These are phyloP conservation scores for Metarhizium anisopliae DNA, from an alignment of 2,329 filamentous ascomycete species.

Conservation along the genomic window DNA sequence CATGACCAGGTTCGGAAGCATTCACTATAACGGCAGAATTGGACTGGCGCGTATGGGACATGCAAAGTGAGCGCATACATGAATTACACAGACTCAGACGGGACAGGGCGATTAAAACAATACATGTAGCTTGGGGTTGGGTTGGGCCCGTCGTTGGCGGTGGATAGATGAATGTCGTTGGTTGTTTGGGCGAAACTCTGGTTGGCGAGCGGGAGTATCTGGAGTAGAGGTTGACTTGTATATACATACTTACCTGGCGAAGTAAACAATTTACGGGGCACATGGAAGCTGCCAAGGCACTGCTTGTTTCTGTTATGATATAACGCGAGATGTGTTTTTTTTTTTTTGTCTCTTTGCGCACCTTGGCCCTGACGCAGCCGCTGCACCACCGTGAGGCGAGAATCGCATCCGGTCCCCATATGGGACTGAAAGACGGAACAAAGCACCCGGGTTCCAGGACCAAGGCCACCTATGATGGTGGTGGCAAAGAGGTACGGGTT, in stretches of 20 bases:
- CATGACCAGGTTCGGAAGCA: not conserved
- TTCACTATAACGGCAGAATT: not conserved
- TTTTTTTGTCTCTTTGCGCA: no score
- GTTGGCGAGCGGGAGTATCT: not conserved
- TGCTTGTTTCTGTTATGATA: not conserved
- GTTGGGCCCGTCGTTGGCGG: not conserved
- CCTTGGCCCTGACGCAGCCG: no score
- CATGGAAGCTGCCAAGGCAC: not conserved
- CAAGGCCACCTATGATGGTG: no score
- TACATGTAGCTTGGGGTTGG: not conserved
- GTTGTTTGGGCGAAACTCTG: not conserved
- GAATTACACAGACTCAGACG: not conserved
- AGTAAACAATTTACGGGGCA: not conserved
- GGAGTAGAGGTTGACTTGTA: not conserved
- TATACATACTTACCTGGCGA: not conserved
- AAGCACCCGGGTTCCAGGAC: no score
- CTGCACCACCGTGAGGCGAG: no score
- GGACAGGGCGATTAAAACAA: not conserved
- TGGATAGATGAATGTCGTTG: not conserved
- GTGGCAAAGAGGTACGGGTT: not conserved
- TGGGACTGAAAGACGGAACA: not conserved
- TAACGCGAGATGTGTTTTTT: not conserved
- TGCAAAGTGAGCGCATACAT: not conserved
- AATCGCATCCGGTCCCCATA: no score
- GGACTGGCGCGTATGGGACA: not conserved